Base-by-base conservation (phyloP, 208 protist species). In the Trypanosoma platydactyli region DNA sequence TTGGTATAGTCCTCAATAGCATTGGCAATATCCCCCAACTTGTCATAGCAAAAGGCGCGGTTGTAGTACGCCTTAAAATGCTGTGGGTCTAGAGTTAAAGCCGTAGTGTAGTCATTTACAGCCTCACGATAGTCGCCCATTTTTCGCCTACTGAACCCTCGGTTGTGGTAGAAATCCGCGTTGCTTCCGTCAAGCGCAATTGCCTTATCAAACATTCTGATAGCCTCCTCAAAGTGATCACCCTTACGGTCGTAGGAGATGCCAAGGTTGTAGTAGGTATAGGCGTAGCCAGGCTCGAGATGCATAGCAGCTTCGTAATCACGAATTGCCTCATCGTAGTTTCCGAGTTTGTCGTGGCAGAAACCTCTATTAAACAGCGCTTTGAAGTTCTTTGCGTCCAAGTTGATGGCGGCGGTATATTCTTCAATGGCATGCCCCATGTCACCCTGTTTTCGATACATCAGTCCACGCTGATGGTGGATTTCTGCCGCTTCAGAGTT, bases 41-140 rank as follows among this genome's bases (percentile, higher is more conserved):
- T 90, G 71, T 91, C 89, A 63, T 83, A 89, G 52, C 79, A 88
- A 66, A 90, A 96, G n/a, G 88, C 96, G 22, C 94, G 77, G 80
- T 98, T 98, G 73, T 96, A 97, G 74, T 84, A 81, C 13, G 94
- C 89, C 64, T 97, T 97, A 77, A 98, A 96, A 65, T 97, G 91
- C 13, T 71, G 45, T 0, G 79, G 68, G 71, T 97, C 80, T 4
- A 97, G 12, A 1, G 56, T 60, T 40, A 96, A 81, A 24, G 87
- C 83, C 13, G 38, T 61, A 2, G 78, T 84, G 80, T 95, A 97
- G 56, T 92, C 86, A 24, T 58, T 55, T 24, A 90, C 75, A 22
- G 85, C 84, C 11, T 64, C 65, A 24, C 67, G 33, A 51, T 70
- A 83, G 29, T 79, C 33, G 30, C 73, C 66, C 68, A 86, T 53